Evolutionary conservation across 805 yeast species (phyloP).

Genomic region (Lachancea lanzarotensis): DNA sequence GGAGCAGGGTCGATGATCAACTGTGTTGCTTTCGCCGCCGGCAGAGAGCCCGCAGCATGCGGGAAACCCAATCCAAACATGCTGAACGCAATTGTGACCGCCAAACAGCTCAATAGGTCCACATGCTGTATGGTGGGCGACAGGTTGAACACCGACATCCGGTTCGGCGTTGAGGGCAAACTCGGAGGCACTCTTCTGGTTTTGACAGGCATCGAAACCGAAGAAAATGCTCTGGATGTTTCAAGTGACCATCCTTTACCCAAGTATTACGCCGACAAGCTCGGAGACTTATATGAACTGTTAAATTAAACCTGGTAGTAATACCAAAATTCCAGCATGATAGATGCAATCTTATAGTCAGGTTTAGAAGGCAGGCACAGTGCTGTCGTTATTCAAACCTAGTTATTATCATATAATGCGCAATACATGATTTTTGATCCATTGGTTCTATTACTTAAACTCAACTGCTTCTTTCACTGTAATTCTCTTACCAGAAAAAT

Average conservation of each 20-base stretch:
- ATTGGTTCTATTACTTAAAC: no score
- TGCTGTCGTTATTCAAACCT: no score
- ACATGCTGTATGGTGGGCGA: slow-evolving; percentile 92
- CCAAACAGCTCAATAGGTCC: slow-evolving; percentile 46
- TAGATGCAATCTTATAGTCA: neutral
- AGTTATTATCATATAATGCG: no score
- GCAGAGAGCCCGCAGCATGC: slow-evolving; percentile 81
- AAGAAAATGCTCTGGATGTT: slow-evolving; percentile 45
- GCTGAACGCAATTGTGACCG: slow-evolving; percentile 82
- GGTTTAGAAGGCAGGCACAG: no score
- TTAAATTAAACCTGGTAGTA: slow-evolving; percentile 7
- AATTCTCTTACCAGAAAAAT: neutral
- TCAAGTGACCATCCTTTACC: slow-evolving; percentile 42
- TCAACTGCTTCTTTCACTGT: no score
- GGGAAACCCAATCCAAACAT: slow-evolving; percentile 89
- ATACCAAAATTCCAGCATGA: neutral
- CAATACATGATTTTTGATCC: no score
- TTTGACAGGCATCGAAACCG: slow-evolving; percentile 85
- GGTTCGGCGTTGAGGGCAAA: slow-evolving; percentile 83
- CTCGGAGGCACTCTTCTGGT: slow-evolving; percentile 76
- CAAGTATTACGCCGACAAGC: slow-evolving; percentile 56
- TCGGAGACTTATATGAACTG: slow-evolving; percentile 69
- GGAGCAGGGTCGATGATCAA: slow-evolving; percentile 94
- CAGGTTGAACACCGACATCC: slow-evolving; percentile 89
- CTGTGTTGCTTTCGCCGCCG: slow-evolving; percentile 64